These are phyloP conservation scores for Aspergillus bombycis DNA, from an alignment of 2,329 filamentous ascomycete genomes.

Conservation along the genomic window DNA sequence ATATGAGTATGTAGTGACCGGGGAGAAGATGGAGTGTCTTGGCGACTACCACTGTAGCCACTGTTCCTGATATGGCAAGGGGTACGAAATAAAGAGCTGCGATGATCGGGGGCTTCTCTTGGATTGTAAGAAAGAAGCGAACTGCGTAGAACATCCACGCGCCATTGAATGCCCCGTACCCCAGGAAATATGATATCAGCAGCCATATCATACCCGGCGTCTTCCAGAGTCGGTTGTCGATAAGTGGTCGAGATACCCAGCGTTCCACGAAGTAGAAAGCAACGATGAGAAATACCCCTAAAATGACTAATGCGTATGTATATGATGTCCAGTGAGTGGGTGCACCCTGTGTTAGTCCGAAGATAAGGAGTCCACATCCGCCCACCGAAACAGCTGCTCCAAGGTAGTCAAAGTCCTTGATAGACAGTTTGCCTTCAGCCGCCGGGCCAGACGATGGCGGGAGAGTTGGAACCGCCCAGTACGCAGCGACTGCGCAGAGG, in stretches of 20 bases:
- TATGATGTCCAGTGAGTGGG: conserved; percentile 52
- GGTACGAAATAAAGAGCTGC: conserved; percentile 42
- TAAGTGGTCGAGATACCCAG: conserved; percentile 45
- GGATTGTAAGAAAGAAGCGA: conserved; percentile 38
- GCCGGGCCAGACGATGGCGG: neutral
- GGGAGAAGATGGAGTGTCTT: conserved; percentile 11
- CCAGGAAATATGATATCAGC: conserved; percentile 45
- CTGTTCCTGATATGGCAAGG: conserved; percentile 5
- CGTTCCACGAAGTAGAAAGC: conserved; percentile 52
- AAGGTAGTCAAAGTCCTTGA: conserved; percentile 5
- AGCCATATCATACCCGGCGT: conserved; percentile 42
- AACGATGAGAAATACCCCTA: conserved; percentile 48
- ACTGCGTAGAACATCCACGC: conserved; percentile 41
- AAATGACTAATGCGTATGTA: conserved; percentile 49
- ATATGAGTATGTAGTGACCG: conserved; percentile 8
- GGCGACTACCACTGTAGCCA: conserved; percentile 3
- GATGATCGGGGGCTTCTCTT: conserved; percentile 40
- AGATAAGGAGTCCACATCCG: conserved; percentile 47
- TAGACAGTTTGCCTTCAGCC: neutral
- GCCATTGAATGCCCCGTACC: conserved; percentile 46
- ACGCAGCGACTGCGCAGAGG: conserved; percentile 24
- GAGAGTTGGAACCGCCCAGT: neutral
- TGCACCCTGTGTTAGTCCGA: conserved; percentile 57
- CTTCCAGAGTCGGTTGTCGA: conserved; percentile 47
- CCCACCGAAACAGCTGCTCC: neutral